These are phyloP conservation scores for Flueggea neowawraea DNA, from an alignment of 441 rosid species.

Conservation along the genomic window DNA sequence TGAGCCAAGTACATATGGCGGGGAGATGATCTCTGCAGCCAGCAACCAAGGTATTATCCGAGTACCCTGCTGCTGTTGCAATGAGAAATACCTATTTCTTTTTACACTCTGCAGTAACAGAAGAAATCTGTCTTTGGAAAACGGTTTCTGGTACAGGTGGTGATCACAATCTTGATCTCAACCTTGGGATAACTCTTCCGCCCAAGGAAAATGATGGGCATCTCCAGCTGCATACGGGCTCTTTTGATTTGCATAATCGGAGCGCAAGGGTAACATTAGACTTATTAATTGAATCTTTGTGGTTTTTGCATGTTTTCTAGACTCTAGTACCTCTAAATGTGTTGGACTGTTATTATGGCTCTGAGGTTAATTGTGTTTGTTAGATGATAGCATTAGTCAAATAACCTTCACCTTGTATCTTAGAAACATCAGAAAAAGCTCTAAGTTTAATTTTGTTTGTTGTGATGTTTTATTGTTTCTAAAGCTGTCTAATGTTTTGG, in stretches of 20 bases:
- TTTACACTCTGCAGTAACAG: background rate
- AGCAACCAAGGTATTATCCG: constrained; percentile 45
- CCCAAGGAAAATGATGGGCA: constrained; percentile 46
- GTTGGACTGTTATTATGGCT: too few relatives aligned
- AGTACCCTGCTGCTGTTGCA: background rate
- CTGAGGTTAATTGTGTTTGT: too few relatives aligned
- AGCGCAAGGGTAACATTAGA: constrained; percentile 45
- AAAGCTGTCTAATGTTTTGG: constrained; percentile 9
- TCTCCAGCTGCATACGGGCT: constrained; percentile 34
- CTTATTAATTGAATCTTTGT: background rate
- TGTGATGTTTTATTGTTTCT: background rate
- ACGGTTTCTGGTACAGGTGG: constrained; percentile 32
- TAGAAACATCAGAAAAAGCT: background rate
- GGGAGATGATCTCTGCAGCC: constrained; percentile 48
- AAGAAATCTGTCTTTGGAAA: background rate
- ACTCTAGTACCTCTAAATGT: background rate
- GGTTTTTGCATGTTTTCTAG: background rate
- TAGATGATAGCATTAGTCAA: background rate
- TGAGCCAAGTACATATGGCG: constrained; percentile 63
- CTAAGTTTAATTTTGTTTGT: background rate
- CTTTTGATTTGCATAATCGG: constrained; percentile 26
- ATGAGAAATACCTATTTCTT: background rate
- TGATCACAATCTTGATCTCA: constrained; percentile 62
- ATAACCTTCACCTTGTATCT: background rate
- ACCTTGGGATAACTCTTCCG: constrained; percentile 70